Evolutionary conservation across 169 alveolate genomes (phyloP).

Genomic region (Eimeria praecox): DNA sequence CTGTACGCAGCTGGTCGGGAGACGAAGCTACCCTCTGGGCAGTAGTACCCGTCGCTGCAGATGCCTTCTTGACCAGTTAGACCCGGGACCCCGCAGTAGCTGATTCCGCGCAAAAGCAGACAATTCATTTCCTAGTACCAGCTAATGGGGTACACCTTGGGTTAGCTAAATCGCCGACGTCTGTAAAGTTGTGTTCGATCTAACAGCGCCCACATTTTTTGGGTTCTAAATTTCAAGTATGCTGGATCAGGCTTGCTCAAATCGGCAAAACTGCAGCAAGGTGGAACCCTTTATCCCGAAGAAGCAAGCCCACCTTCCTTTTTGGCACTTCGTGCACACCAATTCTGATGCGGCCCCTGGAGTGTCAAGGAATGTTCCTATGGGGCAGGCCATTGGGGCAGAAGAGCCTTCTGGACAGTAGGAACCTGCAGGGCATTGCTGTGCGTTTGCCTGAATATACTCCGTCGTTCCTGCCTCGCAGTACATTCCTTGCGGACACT

Average conservation of each 20-base stretch:
- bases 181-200: background rate
- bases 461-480: conserved; percentile 82
- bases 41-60: conserved; percentile 52
- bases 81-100: conserved; percentile 69
- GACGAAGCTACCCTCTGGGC: conserved; percentile 62
- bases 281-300: background rate
- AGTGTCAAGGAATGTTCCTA: conserved; percentile 41
- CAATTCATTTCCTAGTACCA: background rate
- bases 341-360: background rate
- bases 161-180: background rate
- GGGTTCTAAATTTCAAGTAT: background rate
- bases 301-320: conserved; percentile 38
- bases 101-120: conserved; percentile 14
- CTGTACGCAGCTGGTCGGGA: conserved; percentile 31
- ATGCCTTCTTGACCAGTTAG: conserved; percentile 5
- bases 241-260: background rate
- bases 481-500: conserved; percentile 84
- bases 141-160: background rate
- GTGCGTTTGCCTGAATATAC: background rate
- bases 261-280: background rate
- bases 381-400: conserved; percentile 69
- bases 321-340: conserved; percentile 20
- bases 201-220: background rate
- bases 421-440: conserved; percentile 88
- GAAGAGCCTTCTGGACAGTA: conserved; percentile 78